Evolutionary conservation across 2,329 filamentous ascomycete genomes (phyloP).

Genomic region (Trichophyton verrucosum): DNA sequence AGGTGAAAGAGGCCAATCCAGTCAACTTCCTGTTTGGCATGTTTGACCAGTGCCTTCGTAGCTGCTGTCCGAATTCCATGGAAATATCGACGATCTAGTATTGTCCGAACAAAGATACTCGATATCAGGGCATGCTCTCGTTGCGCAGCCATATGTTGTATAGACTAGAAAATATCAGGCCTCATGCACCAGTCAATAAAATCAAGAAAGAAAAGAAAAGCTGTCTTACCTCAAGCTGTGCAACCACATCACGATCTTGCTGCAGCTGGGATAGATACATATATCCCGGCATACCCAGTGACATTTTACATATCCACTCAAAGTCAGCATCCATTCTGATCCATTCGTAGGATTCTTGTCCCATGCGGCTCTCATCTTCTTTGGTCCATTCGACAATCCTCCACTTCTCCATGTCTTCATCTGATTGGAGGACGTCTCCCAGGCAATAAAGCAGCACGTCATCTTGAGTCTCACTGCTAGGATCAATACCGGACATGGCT

Average conservation of each 20-base stretch:
- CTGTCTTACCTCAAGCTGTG: constrained; percentile 49
- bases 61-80: constrained; percentile 84
- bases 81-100: constrained; percentile 87
- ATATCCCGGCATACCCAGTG: constrained; percentile 73
- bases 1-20: constrained; percentile 77
- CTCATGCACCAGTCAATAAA: not conserved
- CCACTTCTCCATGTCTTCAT: constrained; percentile 75
- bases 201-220: too few relatives aligned
- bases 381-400: constrained; percentile 76
- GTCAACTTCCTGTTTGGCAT: constrained; percentile 57
- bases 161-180: constrained; percentile 37
- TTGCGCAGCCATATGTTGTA: constrained; percentile 59
- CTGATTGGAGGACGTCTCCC: constrained; percentile 74
- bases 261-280: constrained; percentile 98
- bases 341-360: constrained; percentile 95
- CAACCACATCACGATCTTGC: constrained; percentile 91
- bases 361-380: constrained; percentile 82
- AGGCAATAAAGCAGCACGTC: constrained; percentile 82
- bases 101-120: constrained; percentile 74
- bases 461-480: constrained; percentile 53
- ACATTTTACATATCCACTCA: constrained; percentile 87
- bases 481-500: constrained; percentile 51
- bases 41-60: constrained; percentile 62
- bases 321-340: constrained; percentile 96
- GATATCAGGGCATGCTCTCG: constrained; percentile 68